phyloP scores from a whole-genome alignment of 331 rosid species.

The Dryas integrifolia region DNA sequence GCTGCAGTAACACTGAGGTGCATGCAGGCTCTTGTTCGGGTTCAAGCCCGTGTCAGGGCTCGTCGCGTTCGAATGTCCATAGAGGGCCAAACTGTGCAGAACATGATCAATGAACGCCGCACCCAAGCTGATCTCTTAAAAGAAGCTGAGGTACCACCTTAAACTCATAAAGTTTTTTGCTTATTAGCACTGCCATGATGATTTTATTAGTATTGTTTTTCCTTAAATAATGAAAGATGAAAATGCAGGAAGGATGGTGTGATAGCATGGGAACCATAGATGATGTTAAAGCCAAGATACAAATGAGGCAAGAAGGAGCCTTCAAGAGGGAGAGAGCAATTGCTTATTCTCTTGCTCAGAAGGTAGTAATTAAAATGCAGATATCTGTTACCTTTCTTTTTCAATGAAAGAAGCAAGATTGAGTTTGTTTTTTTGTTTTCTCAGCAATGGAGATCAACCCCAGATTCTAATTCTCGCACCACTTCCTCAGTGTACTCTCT shows the following conservation, averaged over 20 bases:
- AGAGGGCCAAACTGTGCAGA: constrained; percentile 92
- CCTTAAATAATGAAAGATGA: neutral
- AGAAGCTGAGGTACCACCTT: constrained; percentile 71
- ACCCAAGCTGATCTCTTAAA: constrained; percentile 67
- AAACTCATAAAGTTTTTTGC: neutral
- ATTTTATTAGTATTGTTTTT: neutral
- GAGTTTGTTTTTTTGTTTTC: constrained; percentile 8
- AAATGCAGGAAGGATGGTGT: constrained; percentile 92
- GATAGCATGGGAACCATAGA: constrained; percentile 78
- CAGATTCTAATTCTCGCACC: constrained; percentile 36
- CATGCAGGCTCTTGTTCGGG: constrained; percentile 97
- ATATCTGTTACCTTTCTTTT: neutral
- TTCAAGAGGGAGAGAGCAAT: constrained; percentile 90
- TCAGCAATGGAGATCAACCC: constrained; percentile 75
- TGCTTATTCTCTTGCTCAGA: constrained; percentile 85
- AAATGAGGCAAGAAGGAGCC: constrained; percentile 93
- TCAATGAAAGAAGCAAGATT: constrained; percentile 6
- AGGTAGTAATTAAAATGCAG: constrained; percentile 42
- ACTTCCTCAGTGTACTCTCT: constrained; percentile 40
- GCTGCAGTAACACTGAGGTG: constrained; percentile 96
- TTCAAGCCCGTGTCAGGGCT: constrained; percentile 94
- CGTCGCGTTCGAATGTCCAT: constrained; percentile 87
- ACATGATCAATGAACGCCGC: constrained; percentile 60
- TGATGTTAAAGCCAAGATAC: constrained; percentile 71
- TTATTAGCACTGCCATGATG: neutral